phyloP scores from a whole-genome alignment of 306 rosid species.

The Amphicarpaea edgeworthii region DNA sequence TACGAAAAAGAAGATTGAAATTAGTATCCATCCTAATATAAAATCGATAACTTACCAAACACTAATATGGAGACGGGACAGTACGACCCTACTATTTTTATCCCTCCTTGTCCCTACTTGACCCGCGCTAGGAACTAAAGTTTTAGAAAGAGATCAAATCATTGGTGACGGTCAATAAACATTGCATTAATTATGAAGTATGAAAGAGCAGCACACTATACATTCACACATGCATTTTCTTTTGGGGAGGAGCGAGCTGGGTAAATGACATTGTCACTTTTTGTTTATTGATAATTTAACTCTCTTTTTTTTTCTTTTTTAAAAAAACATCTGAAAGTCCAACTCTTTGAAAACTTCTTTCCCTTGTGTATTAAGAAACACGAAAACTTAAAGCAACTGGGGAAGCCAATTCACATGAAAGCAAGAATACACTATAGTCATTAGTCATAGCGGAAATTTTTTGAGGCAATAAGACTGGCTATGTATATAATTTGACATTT shows the following conservation, averaged over 20 bases:
- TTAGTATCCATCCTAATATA: no score
- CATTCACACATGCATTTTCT: not conserved
- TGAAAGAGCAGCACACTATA: not conserved
- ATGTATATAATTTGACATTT: conserved; percentile 49
- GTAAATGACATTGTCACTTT: conserved; percentile 4
- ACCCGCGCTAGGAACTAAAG: not conserved
- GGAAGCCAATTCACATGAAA: conserved; percentile 11
- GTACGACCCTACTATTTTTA: no score
- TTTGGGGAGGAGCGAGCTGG: not conserved
- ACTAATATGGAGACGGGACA: no score
- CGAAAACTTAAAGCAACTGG: conserved; percentile 11
- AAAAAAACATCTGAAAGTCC: conserved; percentile 29
- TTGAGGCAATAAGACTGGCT: conserved; percentile 17
- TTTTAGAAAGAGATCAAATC: not conserved
- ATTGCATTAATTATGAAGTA: not conserved
- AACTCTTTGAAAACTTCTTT: conserved; percentile 44
- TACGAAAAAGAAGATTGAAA: no score
- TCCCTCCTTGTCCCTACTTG: no score
- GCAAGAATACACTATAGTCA: not conserved
- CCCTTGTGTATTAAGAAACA: conserved; percentile 16
- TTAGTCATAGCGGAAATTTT: conserved; percentile 5
- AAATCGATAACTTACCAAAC: no score
- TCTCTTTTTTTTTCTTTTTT: no score
- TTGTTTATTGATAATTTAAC: conserved; percentile 26
- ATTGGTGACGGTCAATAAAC: conserved; percentile 27